Conservation (phyloP, 768 basidiomycete species). For the Tricholoma sp. region DNA sequence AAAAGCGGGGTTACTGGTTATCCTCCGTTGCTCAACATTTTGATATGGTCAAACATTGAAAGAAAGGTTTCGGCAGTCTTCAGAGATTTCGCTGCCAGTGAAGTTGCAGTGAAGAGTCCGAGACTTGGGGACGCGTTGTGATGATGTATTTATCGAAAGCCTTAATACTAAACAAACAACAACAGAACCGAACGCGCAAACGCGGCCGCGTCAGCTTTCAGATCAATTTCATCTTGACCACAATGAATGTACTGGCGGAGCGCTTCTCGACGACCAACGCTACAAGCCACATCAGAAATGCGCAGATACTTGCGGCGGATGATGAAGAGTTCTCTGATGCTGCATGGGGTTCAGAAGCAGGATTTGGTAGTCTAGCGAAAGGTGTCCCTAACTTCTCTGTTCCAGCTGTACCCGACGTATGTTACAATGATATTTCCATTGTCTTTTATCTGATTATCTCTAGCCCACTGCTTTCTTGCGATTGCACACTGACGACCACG, state of each 20-base stretch:
- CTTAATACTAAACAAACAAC: slow-evolving; percentile 25
- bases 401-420: slow-evolving; percentile 72
- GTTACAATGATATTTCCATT: slow-evolving; percentile 20
- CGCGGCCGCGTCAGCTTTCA: slow-evolving; percentile 42
- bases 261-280: slow-evolving; percentile 59
- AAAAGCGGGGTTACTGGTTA: too few species aligned
- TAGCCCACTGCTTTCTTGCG: slow-evolving; percentile 90
- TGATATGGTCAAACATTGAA: too few species aligned
- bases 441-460: slow-evolving; percentile 4
- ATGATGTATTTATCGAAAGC: background rate
- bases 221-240: slow-evolving; percentile 20
- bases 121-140: too few species aligned
- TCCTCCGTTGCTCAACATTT: too few species aligned
- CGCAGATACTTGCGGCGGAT: slow-evolving; percentile 44
- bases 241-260: slow-evolving; percentile 70
- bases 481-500: slow-evolving; percentile 92
- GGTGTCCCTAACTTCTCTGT: slow-evolving; percentile 71
- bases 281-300: slow-evolving; percentile 42
- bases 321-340: slow-evolving; percentile 62
- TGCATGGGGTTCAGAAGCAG: slow-evolving; percentile 83
- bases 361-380: slow-evolving; percentile 68
- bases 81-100: too few species aligned
- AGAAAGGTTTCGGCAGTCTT: too few species aligned
- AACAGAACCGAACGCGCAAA: slow-evolving; percentile 27
- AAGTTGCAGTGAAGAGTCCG: too few species aligned